Conservation (phyloP, 306 rosid genomes). For the Alnus rubra region DNA sequence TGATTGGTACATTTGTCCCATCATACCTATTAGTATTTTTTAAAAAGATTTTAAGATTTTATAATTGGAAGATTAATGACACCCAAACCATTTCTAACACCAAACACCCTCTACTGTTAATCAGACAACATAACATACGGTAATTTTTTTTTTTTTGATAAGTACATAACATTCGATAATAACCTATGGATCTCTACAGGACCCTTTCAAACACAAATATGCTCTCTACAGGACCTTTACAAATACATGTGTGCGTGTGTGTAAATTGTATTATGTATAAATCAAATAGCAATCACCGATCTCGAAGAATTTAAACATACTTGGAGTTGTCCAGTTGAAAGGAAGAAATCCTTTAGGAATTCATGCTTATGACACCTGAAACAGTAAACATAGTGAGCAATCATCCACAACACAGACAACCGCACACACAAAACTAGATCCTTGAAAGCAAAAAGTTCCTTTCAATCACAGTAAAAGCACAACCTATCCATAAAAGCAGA, state of each 20-base stretch:
- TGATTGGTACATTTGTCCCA: neutral
- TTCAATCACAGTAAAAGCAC: slow-evolving; percentile 9
- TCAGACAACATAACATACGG: neutral
- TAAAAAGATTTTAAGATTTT: neutral
- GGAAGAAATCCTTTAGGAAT: slow-evolving; percentile 91
- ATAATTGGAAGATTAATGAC: neutral
- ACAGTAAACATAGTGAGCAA: slow-evolving; percentile 32
- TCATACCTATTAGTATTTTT: neutral
- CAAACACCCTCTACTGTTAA: neutral
- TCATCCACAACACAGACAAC: slow-evolving; percentile 14
- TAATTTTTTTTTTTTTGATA: too few relatives aligned
- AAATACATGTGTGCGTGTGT: neutral
- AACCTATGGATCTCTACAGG: neutral
- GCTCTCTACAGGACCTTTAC: neutral
- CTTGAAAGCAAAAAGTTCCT: slow-evolving; percentile 16
- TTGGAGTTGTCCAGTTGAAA: slow-evolving; percentile 91
- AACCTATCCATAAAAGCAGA: slow-evolving; percentile 10
- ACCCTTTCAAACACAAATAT: neutral
- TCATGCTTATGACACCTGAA: slow-evolving; percentile 90
- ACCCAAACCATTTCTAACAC: neutral
- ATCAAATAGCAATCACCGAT: neutral
- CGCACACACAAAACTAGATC: slow-evolving; percentile 15
- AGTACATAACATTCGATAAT: neutral
- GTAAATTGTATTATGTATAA: slow-evolving; percentile 13
- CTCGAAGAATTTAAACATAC: slow-evolving; percentile 50